Conservation (phyloP, 2,329 filamentous ascomycete species). For the Coniosporium tulheliwenetii region DNA sequence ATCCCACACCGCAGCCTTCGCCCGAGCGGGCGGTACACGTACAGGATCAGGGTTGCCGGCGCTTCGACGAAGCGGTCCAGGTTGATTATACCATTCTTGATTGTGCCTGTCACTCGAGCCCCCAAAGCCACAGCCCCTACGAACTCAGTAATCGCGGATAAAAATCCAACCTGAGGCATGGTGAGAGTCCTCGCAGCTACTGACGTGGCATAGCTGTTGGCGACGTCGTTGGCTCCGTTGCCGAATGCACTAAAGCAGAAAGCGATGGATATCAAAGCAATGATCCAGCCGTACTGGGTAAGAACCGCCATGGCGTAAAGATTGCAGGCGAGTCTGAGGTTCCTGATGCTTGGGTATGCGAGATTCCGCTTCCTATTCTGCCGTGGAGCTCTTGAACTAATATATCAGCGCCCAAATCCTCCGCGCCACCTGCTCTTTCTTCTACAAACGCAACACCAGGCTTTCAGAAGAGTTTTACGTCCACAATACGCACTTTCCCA, state of each 20-base stretch:
- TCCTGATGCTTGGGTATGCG: too few species aligned
- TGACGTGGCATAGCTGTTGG: slow-evolving; percentile 38
- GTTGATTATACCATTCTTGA: slow-evolving; percentile 43
- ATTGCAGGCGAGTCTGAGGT: too few species aligned
- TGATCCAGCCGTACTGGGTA: slow-evolving; percentile 45
- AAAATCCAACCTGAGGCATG: slow-evolving; percentile 33
- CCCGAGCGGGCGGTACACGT: too few species aligned
- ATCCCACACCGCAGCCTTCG: slow-evolving; percentile 34
- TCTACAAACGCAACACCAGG: too few species aligned
- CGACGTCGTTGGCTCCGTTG: slow-evolving; percentile 43
- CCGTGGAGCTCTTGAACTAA: too few species aligned
- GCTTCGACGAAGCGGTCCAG: slow-evolving; percentile 29
- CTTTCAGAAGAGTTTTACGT: too few species aligned
- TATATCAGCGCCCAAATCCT: too few species aligned
- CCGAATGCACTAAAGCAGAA: slow-evolving; percentile 49
- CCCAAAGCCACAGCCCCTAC: slow-evolving; percentile 37
- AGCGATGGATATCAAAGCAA: slow-evolving; percentile 49
- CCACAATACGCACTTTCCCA: too few species aligned
- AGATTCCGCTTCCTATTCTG: too few species aligned
- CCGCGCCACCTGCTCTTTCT: too few species aligned
- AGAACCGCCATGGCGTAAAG: slow-evolving; percentile 17
- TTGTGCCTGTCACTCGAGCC: slow-evolving; percentile 42
- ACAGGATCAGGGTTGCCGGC: slow-evolving; percentile 40
- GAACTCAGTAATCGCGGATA: slow-evolving; percentile 34
- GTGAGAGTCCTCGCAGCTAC: slow-evolving; percentile 36